Evolutionary conservation across 139 green algal genomes (phyloP).

Genomic region (Auxenochlorella pyrenoidosa): DNA sequence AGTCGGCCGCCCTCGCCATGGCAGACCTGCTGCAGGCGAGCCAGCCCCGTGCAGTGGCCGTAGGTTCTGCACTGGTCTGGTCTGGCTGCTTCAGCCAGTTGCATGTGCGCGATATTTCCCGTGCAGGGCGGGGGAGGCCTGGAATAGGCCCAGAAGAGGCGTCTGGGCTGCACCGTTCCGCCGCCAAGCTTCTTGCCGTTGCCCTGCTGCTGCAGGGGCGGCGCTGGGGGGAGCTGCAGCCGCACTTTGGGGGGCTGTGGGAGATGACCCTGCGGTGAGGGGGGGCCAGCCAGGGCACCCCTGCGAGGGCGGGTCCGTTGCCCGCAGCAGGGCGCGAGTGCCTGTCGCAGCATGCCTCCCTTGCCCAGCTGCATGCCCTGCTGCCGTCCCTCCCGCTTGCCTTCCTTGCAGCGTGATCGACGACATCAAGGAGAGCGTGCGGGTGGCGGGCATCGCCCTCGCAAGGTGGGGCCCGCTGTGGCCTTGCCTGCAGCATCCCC

Average conservation of each 20-base stretch:
- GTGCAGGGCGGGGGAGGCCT: too few relatives aligned
- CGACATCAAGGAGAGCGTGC: conserved; percentile 90
- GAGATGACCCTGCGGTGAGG: conserved; percentile 73
- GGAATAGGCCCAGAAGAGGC: background rate
- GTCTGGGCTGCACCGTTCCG: background rate
- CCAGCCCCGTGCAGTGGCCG: background rate
- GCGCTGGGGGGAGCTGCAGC: conserved; percentile 73
- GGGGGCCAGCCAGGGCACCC: background rate
- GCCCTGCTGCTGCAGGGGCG: conserved; percentile 34
- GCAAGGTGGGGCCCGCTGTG: background rate
- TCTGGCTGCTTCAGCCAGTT: too few relatives aligned
- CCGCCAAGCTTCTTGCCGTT: background rate
- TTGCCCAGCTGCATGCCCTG: background rate
- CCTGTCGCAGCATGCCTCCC: background rate
- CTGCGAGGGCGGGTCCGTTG: too few relatives aligned
- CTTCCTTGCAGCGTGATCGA: conserved; percentile 60
- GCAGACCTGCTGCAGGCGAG: conserved; percentile 83
- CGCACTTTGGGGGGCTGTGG: conserved; percentile 76
- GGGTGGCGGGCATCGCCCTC: conserved; percentile 49
- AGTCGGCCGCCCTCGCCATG: conserved; percentile 75
- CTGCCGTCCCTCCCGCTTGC: background rate
- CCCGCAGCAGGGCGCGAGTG: too few relatives aligned
- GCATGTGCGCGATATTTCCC: too few relatives aligned
- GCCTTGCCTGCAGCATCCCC: too few relatives aligned
- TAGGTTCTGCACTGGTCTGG: background rate